Conservation (phyloP, 257 asterid genomes). For the Solanum lycopersicoides region DNA sequence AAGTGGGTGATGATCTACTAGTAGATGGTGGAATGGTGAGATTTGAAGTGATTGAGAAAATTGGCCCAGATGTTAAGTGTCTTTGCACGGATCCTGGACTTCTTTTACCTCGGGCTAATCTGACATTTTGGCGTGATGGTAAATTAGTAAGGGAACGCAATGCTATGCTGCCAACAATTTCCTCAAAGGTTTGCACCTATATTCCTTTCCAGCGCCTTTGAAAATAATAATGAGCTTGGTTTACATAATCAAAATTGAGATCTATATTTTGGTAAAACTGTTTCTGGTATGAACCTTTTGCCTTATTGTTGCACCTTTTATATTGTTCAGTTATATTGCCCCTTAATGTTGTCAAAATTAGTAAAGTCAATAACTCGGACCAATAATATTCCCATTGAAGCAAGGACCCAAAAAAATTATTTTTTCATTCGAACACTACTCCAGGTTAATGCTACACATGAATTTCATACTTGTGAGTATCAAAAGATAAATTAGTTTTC, state of each 20-base stretch:
- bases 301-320: background rate
- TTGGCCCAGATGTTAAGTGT: conserved; percentile 98
- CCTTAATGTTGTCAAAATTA: background rate
- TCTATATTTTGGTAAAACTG: background rate
- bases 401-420: background rate
- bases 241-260: background rate
- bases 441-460: background rate
- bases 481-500: background rate
- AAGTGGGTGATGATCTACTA: conserved; percentile 86
- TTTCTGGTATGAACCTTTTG: background rate
- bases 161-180: conserved; percentile 97
- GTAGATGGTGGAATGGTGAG: conserved; percentile 99
- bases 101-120: conserved; percentile 87
- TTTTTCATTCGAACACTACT: background rate
- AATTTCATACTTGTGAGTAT: background rate
- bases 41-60: conserved; percentile 90
- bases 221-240: background rate
- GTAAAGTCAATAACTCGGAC: background rate
- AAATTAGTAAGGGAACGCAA: conserved; percentile 93
- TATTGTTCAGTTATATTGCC: background rate
- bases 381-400: background rate
- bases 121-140: conserved; percentile 95
- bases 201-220: background rate
- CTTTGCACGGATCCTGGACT: conserved; percentile 96
- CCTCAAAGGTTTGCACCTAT: conserved; percentile 62